Evolutionary conservation across 1,284 basidiomycete genomes (phyloP), one percentile per base, ranked within the genome.

Genomic region (Rhodotorula sp.): DNA sequence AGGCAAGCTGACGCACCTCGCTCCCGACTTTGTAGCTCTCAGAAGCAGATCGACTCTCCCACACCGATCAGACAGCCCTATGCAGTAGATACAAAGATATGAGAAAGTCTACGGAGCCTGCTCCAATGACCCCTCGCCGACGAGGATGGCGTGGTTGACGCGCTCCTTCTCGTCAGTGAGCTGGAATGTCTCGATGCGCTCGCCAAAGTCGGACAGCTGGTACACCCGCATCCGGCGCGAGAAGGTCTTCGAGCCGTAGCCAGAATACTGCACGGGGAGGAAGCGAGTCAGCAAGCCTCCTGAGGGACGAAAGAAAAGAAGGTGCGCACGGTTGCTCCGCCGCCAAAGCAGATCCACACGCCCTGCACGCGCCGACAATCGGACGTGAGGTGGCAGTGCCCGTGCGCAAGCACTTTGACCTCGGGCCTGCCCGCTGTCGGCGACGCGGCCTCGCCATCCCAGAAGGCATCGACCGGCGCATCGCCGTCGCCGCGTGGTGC

Each of bases 331-430:
- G 77, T 89, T 83, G 91, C 89, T 77, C 94, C 95, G 44, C 95
- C 95, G 34, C 91, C 91, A 80, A 99, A 99, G 83, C 95, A 98
- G 77, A 91, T 85, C 95, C 96, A 98, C 5, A 96, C 85, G 12
- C 91, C 91, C 60, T 88, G 85, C 10, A 93, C 85, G 13, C 94
- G 87, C 74, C 89, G 85, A 78, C 95, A 98, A 78, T 93, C 91
- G 79, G 61, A 61, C 16, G 79, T 80, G 64, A 79, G 68, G 66
- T 79, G 93, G 79, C 87, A 90, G 80, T 97, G 93, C 0, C 74
- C 76, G 41, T 76, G 66, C 25, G 75, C 62, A 13, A 77, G 50
- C 44, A 77, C 76, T 68, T 91, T 93, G 64, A 93, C 89, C 79
- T 93, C 91, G 0, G 84, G 85, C 34, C 84, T 41, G 1, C 75